Evolutionary conservation across 768 basidiomycete genomes (phyloP).

Genomic region (Boletus insuetus): DNA sequence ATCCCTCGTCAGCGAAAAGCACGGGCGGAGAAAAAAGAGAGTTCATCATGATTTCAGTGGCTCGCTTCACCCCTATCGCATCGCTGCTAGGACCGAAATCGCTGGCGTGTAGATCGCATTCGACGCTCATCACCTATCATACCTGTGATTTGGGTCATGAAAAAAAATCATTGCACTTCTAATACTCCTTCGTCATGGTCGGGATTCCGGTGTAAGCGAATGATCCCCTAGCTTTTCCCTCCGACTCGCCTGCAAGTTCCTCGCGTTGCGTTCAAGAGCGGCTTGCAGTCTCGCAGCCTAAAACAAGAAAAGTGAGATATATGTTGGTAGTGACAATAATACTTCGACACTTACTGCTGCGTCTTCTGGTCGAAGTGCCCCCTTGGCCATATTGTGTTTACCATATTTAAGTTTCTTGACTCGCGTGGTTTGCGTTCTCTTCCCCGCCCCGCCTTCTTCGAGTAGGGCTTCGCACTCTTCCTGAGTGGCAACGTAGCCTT

Average conservation of each 20-base stretch:
- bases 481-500: conserved; percentile 68
- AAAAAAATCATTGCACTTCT: conserved; percentile 9
- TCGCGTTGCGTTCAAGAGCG: conserved; percentile 48
- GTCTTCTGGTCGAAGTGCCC: conserved; percentile 77
- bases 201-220: conserved; percentile 20
- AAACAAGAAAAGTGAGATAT: neutral
- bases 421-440: conserved; percentile 38
- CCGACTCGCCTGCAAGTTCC: conserved; percentile 27
- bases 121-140: conserved; percentile 21
- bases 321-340: neutral
- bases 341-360: conserved; percentile 56
- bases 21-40: conserved; percentile 56
- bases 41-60: conserved; percentile 34
- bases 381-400: conserved; percentile 89
- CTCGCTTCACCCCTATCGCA: neutral
- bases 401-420: conserved; percentile 58
- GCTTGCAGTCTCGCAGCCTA: conserved; percentile 72
- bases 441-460: conserved; percentile 28
- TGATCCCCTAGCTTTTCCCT: conserved; percentile 22
- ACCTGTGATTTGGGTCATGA: conserved; percentile 16
- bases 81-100: conserved; percentile 1
- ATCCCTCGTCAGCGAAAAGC: conserved; percentile 54
- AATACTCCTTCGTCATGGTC: conserved; percentile 2
- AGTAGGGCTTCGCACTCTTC: conserved; percentile 72
- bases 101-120: conserved; percentile 9